Evolutionary conservation across 1,284 basidiomycete genomes (phyloP), one percentile per base, ranked within the genome.

Genomic region (Pseudozyma tsukubaensis): DNA sequence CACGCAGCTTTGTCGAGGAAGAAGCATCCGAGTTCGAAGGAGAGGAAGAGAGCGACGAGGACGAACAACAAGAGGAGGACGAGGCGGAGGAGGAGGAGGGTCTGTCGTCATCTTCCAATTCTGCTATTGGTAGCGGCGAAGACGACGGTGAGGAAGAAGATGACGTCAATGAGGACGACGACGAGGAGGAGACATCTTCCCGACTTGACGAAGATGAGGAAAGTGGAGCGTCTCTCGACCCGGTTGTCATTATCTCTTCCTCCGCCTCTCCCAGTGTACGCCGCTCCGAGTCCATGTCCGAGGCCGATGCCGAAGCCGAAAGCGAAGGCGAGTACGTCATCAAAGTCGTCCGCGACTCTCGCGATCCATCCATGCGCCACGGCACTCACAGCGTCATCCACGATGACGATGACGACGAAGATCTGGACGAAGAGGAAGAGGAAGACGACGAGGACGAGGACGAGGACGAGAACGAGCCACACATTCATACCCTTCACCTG

Each of bases 401-500:
- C 32, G 50, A 58, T 50, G 55, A 57, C 14, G 44, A 57, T 34
- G 34, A 57, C 54, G 37, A 40, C 19, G 37, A 34, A 3, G 40
- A 39, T 18, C 24, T 13, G 4, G 40, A 48, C 13, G 52, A 56
- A 16, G 69, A 65, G 29, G 57, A 61, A 29, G 24, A 29, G 24
- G 49, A 56, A 51, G 53, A 54, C 13, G 50, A 59, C 50, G 50
- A 52, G 39, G 43, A 57, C 54, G 37, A 40, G n/a, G 50, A 59
- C 50, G 50, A 52, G 39, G 43, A 57, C 54, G 37, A 40, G n/a
- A 24, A 34, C 24, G 59, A 63, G 18, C 58, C 59, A 9, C 63
- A 48, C 5, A 68, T 75, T 48, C 72, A 75, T 55, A 75, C 72
- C 2, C 44, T 75, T 9, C 57, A 62, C 35, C 64, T 75, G 0